These are phyloP conservation scores for Monilinia fructicola DNA, from an alignment of 2,329 filamentous ascomycete species.

Conservation along the genomic window DNA sequence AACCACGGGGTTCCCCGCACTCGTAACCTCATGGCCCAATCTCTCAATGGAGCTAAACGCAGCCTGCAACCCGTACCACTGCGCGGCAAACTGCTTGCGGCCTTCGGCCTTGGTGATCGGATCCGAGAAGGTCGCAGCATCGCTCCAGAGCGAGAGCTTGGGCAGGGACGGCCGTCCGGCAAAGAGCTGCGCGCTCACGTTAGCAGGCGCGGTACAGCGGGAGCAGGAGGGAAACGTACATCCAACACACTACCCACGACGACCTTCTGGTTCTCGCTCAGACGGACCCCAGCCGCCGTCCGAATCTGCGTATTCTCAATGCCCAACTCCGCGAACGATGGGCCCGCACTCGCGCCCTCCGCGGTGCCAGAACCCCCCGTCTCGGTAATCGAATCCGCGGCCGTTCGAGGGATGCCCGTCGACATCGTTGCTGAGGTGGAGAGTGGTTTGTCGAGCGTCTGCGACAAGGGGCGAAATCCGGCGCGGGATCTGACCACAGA, in stretches of 20 bases:
- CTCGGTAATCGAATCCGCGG: neutral
- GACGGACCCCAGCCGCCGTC: constrained; percentile 50
- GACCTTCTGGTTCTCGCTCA: constrained; percentile 52
- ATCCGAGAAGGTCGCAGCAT: constrained; percentile 57
- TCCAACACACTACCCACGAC: constrained; percentile 60
- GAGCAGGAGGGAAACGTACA: constrained; percentile 35
- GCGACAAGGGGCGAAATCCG: no score
- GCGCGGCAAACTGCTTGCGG: constrained; percentile 50
- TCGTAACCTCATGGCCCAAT: constrained; percentile 53
- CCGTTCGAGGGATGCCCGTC: neutral
- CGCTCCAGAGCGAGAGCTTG: constrained; percentile 60
- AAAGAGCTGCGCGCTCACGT: constrained; percentile 48
- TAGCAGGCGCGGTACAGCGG: no score
- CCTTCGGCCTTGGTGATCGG: constrained; percentile 58
- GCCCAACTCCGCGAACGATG: constrained; percentile 29
- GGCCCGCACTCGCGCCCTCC: neutral
- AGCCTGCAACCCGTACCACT: constrained; percentile 58
- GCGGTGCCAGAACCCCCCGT: neutral
- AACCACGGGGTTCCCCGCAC: constrained; percentile 58
- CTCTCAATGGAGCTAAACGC: constrained; percentile 59
- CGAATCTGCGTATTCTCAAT: constrained; percentile 57
- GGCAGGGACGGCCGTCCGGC: constrained; percentile 57
- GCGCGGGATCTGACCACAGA: no score
- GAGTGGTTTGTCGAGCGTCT: no score
- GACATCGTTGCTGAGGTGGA: neutral